phyloP scores from a whole-genome alignment of 129 eudicot species.

The Centella asiatica region DNA sequence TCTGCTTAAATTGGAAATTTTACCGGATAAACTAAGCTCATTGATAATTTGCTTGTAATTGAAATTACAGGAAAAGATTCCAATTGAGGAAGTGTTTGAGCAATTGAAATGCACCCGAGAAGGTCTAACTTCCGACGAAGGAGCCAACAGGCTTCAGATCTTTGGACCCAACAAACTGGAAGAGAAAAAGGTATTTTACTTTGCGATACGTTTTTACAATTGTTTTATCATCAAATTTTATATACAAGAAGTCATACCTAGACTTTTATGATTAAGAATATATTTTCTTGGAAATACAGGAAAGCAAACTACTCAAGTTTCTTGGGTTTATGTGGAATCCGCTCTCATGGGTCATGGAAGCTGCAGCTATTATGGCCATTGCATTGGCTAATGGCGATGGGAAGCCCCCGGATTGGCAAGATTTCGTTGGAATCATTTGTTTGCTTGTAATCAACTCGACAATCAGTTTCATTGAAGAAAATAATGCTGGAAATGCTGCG shows the following conservation, averaged over 20 bases:
- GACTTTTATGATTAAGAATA: not conserved
- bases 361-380: conserved; percentile 83
- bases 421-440: conserved; percentile 78
- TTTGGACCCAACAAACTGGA: conserved; percentile 87
- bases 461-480: conserved; percentile 86
- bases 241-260: not conserved
- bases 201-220: conserved; percentile 2
- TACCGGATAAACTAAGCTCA: not conserved
- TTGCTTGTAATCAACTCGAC: conserved; percentile 89
- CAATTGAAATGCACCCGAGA: conserved; percentile 80
- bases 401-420: conserved; percentile 89
- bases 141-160: conserved; percentile 64
- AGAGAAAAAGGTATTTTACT: conserved; percentile 58
- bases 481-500: conserved; percentile 89
- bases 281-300: conserved; percentile 32
- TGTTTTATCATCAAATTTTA: not conserved
- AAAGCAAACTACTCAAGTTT: conserved; percentile 82
- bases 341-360: conserved; percentile 94
- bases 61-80: conserved; percentile 63
- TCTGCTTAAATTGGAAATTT: too few species aligned
- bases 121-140: conserved; percentile 74
- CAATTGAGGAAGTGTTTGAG: conserved; percentile 89
- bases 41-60: conserved; percentile 2
- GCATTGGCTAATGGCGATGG: conserved; percentile 77
- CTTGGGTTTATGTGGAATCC: conserved; percentile 98